phyloP scores from a whole-genome alignment of 768 basidiomycete species.

The Butyriboletus loyo region DNA sequence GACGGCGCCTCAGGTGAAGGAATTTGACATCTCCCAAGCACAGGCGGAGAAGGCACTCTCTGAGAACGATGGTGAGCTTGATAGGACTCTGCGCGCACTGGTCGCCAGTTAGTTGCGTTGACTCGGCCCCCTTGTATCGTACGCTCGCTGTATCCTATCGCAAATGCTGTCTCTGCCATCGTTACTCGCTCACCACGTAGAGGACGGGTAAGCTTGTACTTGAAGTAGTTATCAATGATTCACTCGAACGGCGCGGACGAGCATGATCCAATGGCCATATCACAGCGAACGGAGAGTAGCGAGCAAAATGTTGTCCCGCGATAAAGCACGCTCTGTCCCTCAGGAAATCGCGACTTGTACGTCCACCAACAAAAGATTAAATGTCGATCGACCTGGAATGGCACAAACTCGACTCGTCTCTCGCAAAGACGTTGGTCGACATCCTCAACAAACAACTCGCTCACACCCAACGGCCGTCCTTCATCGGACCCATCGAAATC shows the following conservation, averaged over 20 bases:
- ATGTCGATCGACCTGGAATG: constrained; percentile 99
- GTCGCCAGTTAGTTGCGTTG: constrained; percentile 19
- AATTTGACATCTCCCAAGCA: constrained; percentile 26
- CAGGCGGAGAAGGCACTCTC: constrained; percentile 31
- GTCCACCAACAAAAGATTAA: background rate
- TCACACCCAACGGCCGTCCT: constrained; percentile 76
- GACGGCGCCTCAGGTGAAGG: constrained; percentile 22
- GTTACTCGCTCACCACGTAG: background rate
- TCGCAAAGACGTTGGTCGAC: constrained; percentile 66
- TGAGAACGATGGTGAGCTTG: constrained; percentile 31
- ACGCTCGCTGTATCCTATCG: background rate
- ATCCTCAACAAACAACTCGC: constrained; percentile 78
- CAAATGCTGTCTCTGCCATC: background rate
- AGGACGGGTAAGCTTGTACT: background rate
- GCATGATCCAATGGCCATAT: too few relatives aligned
- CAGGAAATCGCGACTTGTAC: background rate
- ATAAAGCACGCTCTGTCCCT: background rate
- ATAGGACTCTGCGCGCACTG: constrained; percentile 25
- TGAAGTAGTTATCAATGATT: background rate
- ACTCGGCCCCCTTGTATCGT: background rate
- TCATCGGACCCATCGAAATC: constrained; percentile 89
- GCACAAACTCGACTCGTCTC: constrained; percentile 71
- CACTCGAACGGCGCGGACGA: too few relatives aligned
- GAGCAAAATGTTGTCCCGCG: background rate
- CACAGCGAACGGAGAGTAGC: too few relatives aligned